These are phyloP conservation scores for Chrysosphaeria jannelii DNA, from an alignment of 2,329 filamentous ascomycete genomes.

Conservation along the genomic window DNA sequence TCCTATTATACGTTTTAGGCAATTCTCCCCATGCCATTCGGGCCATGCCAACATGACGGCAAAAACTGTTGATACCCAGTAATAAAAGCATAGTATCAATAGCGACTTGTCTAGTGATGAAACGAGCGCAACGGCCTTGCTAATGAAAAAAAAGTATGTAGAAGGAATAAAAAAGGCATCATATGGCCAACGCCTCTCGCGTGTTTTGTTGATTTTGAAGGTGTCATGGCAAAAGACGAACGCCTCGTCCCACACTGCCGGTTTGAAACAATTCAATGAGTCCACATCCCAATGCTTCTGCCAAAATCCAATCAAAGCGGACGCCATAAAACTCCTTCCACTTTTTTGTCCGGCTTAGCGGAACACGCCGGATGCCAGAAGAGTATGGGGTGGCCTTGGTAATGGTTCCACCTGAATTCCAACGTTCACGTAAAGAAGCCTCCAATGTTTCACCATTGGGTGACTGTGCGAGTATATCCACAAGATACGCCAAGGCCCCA, in stretches of 20 bases:
- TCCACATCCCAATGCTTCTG: constrained; percentile 39
- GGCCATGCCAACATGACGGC: too few species aligned
- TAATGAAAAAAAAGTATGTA: too few species aligned
- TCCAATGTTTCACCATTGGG: constrained; percentile 32
- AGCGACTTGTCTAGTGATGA: too few species aligned
- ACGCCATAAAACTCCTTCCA: constrained; percentile 44
- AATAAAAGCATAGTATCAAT: too few species aligned
- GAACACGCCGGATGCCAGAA: constrained; percentile 12
- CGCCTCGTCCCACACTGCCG: constrained; percentile 36
- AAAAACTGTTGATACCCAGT: too few species aligned
- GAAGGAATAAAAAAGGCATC: too few species aligned
- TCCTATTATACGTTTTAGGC: too few species aligned
- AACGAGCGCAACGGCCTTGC: too few species aligned
- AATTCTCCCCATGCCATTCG: too few species aligned
- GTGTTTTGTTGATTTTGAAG: too few species aligned
- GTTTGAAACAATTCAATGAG: constrained; percentile 48
- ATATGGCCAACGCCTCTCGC: too few species aligned
- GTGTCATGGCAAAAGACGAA: constrained; percentile 12
- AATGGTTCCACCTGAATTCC: constrained; percentile 26
- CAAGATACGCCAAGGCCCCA: constrained; percentile 28
- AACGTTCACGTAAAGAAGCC: constrained; percentile 30
- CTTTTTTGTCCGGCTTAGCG: constrained; percentile 30
- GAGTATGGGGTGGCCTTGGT: constrained; percentile 10
- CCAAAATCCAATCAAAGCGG: constrained; percentile 39
- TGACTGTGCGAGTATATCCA: constrained; percentile 24